Base-by-base conservation (phyloP, 805 yeast genomes). In the Starmerella vaccinii region DNA sequence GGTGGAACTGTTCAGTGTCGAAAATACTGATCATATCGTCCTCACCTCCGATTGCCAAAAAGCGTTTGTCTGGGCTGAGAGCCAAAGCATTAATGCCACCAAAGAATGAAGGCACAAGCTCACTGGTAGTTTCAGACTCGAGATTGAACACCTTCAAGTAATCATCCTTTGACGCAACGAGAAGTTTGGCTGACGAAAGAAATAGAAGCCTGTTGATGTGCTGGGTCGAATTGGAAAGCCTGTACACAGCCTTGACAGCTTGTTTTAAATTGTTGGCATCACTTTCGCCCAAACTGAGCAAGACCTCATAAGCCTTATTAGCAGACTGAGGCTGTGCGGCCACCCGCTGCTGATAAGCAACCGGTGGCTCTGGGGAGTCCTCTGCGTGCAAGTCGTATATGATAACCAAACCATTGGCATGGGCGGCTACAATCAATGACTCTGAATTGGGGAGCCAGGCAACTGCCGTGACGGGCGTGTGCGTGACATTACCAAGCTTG, bases 81-180 rank as follows among this genome's bases (percentile, higher is more conserved):
- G 69, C 69, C 19, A 75, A 62, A 56, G 77, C 73, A 27, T 75
- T 64, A 10, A 81, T 65, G 0, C 87, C 86, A 32, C 82, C 84
- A 61, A 79, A 84, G 59, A 79, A 81, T 32, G 82, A 74, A 4
- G 84, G 78, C 30, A 77, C 63, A 1, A 81, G 67, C 57, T 81
- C 89, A 1, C 76, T 59, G 4, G 75, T 51, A 10, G 49, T 51
- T 53, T 76, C 78, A 5, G 60, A 62, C 22, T 60, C 58, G 2
- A 81, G 61, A 60, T 81, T 82, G 43, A 83, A 67, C 16, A 83
- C 57, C 43, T 83, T 66, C 23, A 80, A 66, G 53, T 74, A 75
- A 2, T 88, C 92, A 60, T 82, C 87, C 53, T 78, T 83, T 6
- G 78, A 69, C 0, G 82, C 76, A n/a, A 79, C 61, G 0, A 79